Evolutionary conservation across 208 protist genomes (phyloP), one percentile per base, ranked within the genome.

Genomic region (Trypanosoma congolense): DNA sequence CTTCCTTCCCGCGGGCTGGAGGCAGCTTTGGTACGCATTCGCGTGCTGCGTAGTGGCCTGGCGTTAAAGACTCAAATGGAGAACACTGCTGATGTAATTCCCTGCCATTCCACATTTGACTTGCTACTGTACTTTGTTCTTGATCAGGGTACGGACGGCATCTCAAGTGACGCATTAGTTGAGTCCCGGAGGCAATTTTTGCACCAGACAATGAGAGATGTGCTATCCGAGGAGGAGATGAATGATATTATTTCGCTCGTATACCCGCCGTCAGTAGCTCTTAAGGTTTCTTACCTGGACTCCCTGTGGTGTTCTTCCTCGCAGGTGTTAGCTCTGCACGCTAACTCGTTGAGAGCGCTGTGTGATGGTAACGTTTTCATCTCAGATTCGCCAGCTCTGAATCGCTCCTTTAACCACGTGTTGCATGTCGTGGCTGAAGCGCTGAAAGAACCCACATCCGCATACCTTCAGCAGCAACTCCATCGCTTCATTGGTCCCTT

Each of bases 61-160:
- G 70, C 77, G 18, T 36, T 92, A 45, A 53, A 26, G 56, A 42
- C 61, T 43, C 44, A 45, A 0, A 2, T 44, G 21, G 42, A 22
- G 10, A 26, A 30, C 19, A 26, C n/a, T 25, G 19, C 5, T 26
- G 24, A 40, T 14, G 5, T 31, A 5, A n/a, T 55, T 25, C 19
- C 30, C 42, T 26, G 41, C 29, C 35, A 56, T 50, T 56, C 62
- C 30, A 8, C 64, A 26, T 51, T 57, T 38, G 77, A 83, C 45
- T 49, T 89, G 30, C 30, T 82, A 30, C 56, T 92, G 12, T 80
- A 79, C 52, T 90, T 88, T 65, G 56, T 91, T 9, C 54, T 92
- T 28, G 87, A 92, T 18, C 87, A 94, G 59, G 82, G 65, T 65
- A 58, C 44, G 10, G 87, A 92, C 63, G 78, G 70, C 41, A 58